Base-by-base conservation (phyloP, 148 eudicot genomes). In the Fagopyrum esculentum region DNA sequence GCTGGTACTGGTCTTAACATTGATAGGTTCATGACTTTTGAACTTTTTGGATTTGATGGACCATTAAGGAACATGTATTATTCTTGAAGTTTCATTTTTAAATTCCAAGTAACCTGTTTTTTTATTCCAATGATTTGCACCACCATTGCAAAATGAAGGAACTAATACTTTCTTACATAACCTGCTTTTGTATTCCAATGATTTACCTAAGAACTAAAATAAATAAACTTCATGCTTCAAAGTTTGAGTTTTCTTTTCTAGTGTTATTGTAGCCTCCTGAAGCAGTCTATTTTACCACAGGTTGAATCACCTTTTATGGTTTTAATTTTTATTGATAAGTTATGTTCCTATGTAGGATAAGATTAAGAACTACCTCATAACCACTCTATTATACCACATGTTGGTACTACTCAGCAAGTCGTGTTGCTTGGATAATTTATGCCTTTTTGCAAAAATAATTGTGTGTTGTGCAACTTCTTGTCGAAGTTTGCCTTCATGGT, bases 1-100 rank as follows among this genome's bases (percentile, higher is more conserved):
- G 99, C 99, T 78, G 99, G 99, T 44, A 96, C 99, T 71, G 98
- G 99, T 75, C 87, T 96, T 79, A 96, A 97, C 44, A 96, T 96
- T 73, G 98, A 96, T 81, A 87, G 99, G 81, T 90, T 96, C 81
- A 90, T 89, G 89, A 96, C 99, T 73, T 89, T 98, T 74, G 81
- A 89, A 52, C 98, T 93, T 78, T 74, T 96, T 56, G 97, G 97
- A 73, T 96, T 96, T 80, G 85, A 89, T 71, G 94, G 91, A 49
- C 99, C 99, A 45, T 69, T 96, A 84, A 88, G 94, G 74, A 96
- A 96, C 90, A 96, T 98, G 99, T 96, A 84, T 60, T 51, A 26
- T 46, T 17, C 13, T 13, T 66, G 69, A n/a, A 66, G 13, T 66
- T 35, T 66, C 47, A 66, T 66, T 2, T 30, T 66, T 40, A 35